phyloP scores from a whole-genome alignment of 2,329 filamentous ascomycete genomes.

The Neonectria coccinea region DNA sequence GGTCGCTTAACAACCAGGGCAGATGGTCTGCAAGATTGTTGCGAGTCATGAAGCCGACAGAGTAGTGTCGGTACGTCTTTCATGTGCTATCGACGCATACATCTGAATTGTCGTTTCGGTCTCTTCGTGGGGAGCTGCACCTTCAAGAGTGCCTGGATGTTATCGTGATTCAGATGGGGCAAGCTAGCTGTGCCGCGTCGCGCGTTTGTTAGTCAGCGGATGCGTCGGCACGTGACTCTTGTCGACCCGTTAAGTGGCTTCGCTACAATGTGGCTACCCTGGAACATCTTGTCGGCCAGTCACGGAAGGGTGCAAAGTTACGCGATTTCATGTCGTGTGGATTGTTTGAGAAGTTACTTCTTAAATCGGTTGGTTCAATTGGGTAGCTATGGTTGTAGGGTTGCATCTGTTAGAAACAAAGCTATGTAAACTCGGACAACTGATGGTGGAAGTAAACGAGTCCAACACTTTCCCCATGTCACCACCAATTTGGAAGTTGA shows the following conservation, averaged over 20 bases:
- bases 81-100: constrained; percentile 38
- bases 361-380: too few species aligned
- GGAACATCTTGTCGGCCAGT: not conserved
- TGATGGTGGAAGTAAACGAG: too few species aligned
- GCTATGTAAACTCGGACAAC: too few species aligned
- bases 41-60: constrained; percentile 68
- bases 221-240: constrained; percentile 45
- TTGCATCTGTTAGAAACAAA: too few species aligned
- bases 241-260: constrained; percentile 19
- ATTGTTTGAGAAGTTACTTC: too few species aligned
- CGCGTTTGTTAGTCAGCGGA: constrained; percentile 52
- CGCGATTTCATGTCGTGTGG: not conserved
- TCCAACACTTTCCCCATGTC: too few species aligned
- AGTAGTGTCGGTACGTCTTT: constrained; percentile 38
- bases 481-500: too few species aligned
- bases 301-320: not conserved
- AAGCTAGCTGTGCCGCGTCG: constrained; percentile 42
- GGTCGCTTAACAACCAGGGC: constrained; percentile 67
- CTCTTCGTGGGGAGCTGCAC: constrained; percentile 26
- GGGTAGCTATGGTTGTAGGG: too few species aligned
- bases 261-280: constrained; percentile 4
- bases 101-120: constrained; percentile 37
- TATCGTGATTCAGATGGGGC: constrained; percentile 37
- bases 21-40: constrained; percentile 70
- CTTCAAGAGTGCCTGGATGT: constrained; percentile 35